phyloP scores from a whole-genome alignment of 2,329 filamentous ascomycete genomes.

The Diaporthe citrichinensis region DNA sequence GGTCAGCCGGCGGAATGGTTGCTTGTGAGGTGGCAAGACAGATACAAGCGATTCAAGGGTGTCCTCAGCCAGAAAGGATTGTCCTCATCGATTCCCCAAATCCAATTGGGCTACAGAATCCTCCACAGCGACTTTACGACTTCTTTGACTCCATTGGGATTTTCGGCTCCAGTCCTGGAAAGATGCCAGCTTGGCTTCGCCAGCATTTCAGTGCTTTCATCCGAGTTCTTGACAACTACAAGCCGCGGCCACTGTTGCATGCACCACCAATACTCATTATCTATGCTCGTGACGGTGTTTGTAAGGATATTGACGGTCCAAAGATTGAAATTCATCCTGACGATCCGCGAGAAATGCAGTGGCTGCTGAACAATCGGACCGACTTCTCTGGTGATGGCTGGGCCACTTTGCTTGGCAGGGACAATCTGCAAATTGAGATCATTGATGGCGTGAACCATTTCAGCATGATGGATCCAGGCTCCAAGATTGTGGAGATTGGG shows the following conservation, averaged over 20 bases:
- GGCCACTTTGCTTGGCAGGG: constrained; percentile 6
- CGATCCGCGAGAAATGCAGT: constrained; percentile 14
- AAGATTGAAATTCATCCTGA: not conserved
- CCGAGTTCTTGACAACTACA: not conserved
- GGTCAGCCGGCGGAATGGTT: constrained; percentile 30
- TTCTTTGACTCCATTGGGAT: constrained; percentile 19
- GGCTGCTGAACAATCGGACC: not conserved
- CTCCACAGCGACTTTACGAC: constrained; percentile 14
- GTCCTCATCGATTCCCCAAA: constrained; percentile 3
- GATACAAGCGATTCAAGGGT: not conserved
- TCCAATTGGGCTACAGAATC: constrained; percentile 7
- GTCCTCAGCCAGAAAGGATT: not conserved
- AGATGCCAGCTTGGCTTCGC: constrained; percentile 20
- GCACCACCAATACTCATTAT: constrained; percentile 13
- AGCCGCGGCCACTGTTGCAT: not conserved
- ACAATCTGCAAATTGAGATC: not conserved
- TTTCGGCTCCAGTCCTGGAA: constrained; percentile 2
- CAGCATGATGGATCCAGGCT: constrained; percentile 12
- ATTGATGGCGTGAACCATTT: constrained; percentile 16
- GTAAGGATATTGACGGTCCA: not conserved
- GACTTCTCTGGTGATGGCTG: constrained; percentile 20
- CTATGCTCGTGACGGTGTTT: constrained; percentile 11
- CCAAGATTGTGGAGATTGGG: not conserved
- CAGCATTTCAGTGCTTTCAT: constrained; percentile 20
- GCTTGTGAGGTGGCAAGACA: constrained; percentile 10